phyloP scores from a whole-genome alignment of 192 early-diverging fungal species.

The Linnemannia zychae region DNA sequence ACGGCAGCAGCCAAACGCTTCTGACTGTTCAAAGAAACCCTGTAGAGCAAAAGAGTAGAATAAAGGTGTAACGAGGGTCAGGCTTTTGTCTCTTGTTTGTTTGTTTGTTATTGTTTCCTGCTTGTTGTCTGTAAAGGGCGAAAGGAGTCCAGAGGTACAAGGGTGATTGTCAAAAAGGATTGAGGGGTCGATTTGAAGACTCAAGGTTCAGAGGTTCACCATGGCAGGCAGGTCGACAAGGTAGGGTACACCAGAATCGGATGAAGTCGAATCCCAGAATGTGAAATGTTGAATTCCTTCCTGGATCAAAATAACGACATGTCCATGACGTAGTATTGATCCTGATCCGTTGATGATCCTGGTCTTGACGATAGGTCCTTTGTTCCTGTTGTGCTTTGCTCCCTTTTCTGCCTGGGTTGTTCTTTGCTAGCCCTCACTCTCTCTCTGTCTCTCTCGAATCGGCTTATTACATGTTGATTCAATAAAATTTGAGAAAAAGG shows the following conservation, averaged over 20 bases:
- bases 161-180: background rate
- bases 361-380: background rate
- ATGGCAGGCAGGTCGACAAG: background rate
- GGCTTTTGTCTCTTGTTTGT: background rate
- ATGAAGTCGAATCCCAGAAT: conserved; percentile 21
- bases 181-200: background rate
- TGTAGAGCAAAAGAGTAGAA: conserved; percentile 30
- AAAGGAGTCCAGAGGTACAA: background rate
- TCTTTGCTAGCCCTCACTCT: no score
- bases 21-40: conserved; percentile 86
- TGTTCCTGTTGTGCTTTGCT: no score
- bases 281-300: conserved; percentile 15
- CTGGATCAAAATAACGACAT: conserved; percentile 33
- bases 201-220: background rate
- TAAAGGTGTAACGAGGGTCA: conserved; percentile 4
- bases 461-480: conserved; percentile 4
- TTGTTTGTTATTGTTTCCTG: background rate
- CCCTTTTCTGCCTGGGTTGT: background rate
- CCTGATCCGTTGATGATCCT: background rate
- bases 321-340: background rate
- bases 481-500: conserved; percentile 12
- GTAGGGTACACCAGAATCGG: background rate
- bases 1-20: conserved; percentile 97
- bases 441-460: background rate
- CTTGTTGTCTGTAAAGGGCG: background rate